Evolutionary conservation across 371 early-diverging fungal species (phyloP).

Genomic region (Rhizopus arrhizus): DNA sequence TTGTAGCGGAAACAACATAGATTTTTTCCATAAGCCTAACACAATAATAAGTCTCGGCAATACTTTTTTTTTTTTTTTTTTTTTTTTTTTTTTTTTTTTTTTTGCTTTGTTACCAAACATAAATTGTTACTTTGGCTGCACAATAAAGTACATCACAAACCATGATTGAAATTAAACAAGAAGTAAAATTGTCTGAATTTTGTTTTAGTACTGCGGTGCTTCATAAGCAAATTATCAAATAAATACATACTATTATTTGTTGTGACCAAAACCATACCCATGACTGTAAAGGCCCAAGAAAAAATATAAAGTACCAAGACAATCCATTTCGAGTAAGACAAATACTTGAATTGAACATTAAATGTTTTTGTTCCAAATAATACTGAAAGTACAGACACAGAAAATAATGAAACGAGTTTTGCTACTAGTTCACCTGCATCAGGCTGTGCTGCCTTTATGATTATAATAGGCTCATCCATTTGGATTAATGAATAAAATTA

Average conservation of each 20-base stretch:
- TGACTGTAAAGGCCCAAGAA: conserved; percentile 28
- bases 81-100: not conserved
- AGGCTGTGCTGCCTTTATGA: conserved; percentile 21
- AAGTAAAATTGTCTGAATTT: conserved; percentile 18
- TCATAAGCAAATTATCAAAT: not conserved
- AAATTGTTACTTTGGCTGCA: conserved; percentile 27
- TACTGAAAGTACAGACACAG: conserved; percentile 12
- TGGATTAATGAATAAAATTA: not conserved
- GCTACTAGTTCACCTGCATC: conserved; percentile 24
- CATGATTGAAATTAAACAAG: conserved; percentile 29
- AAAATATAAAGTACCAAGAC: conserved; percentile 20
- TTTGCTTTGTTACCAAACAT: conserved; percentile 20
- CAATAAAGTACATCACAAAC: conserved; percentile 32
- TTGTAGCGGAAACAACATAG: conserved; percentile 37
- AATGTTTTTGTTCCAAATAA: conserved; percentile 28
- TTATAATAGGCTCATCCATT: not conserved
- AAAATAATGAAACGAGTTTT: conserved; percentile 22
- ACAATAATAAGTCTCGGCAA: not conserved
- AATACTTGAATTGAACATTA: conserved; percentile 26
- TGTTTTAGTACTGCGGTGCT: not conserved
- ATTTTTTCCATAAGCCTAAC: conserved; percentile 35
- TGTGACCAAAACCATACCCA: conserved; percentile 19
- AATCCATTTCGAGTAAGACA: conserved; percentile 29
- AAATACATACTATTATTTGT: conserved; percentile 24
- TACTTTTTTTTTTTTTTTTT: not conserved